phyloP scores from a whole-genome alignment of 176 grass and related monocot species.

The Juncus inflexus region DNA sequence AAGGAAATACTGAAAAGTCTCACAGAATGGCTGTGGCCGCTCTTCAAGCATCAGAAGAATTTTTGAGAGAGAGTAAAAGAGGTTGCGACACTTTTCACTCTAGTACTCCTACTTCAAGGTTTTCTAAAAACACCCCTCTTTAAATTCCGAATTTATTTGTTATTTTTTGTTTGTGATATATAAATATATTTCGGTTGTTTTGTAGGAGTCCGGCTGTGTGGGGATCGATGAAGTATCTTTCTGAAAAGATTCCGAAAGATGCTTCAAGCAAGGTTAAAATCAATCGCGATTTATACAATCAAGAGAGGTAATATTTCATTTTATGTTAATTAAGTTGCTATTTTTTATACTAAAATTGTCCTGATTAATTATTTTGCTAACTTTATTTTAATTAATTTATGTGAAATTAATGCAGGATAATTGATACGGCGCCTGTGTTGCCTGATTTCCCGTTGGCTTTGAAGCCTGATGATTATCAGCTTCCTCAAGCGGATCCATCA shows the following conservation, averaged over 20 bases:
- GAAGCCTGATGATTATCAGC: slow-evolving; percentile 85
- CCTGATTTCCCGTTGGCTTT: slow-evolving; percentile 90
- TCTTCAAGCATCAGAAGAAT: slow-evolving; percentile 79
- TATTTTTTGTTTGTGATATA: not conserved
- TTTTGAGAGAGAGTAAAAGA: slow-evolving; percentile 86
- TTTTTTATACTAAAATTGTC: slow-evolving; percentile 1
- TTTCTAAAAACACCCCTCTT: not conserved
- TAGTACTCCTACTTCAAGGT: slow-evolving; percentile 78
- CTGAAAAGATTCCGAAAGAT: slow-evolving; percentile 92
- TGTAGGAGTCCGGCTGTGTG: slow-evolving; percentile 72
- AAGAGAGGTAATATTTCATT: slow-evolving; percentile 68
- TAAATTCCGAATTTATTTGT: slow-evolving; percentile 2
- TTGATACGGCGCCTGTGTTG: slow-evolving; percentile 57
- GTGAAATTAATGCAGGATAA: slow-evolving; percentile 43
- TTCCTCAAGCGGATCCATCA: slow-evolving; percentile 56
- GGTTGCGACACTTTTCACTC: slow-evolving; percentile 63
- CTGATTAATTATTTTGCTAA: slow-evolving; percentile 3
- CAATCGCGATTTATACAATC: slow-evolving; percentile 82
- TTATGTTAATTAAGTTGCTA: not conserved
- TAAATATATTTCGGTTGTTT: slow-evolving; percentile 8
- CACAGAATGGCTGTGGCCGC: slow-evolving; percentile 80
- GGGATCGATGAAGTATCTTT: slow-evolving; percentile 80
- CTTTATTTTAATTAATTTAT: slow-evolving; percentile 23
- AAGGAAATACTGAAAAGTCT: slow-evolving; percentile 98
- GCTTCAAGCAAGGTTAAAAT: slow-evolving; percentile 84